Conservation (phyloP, 768 basidiomycete species). For the Trametes gibbosa region DNA sequence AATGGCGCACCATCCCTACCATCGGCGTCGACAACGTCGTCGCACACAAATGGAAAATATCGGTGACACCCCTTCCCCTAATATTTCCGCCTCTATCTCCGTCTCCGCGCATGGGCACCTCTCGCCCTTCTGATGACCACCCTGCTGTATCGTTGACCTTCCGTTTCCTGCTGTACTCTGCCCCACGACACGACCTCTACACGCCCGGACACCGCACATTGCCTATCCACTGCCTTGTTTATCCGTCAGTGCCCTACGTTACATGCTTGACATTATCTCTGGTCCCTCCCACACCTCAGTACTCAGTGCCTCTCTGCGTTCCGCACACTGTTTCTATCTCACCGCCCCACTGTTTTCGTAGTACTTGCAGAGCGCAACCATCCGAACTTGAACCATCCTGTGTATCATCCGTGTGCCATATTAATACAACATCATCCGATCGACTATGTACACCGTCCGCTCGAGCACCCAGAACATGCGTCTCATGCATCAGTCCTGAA, state of each 20-base stretch:
- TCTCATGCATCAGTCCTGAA: background rate
- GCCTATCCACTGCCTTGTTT: conserved; percentile 11
- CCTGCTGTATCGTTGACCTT: conserved; percentile 10
- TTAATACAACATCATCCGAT: conserved; percentile 19
- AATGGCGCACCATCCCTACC: conserved; percentile 17
- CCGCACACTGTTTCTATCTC: conserved; percentile 9
- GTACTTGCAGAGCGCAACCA: conserved; percentile 12
- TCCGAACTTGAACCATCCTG: background rate
- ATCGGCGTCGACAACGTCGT: conserved; percentile 22
- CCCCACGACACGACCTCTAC: background rate
- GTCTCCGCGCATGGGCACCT: background rate
- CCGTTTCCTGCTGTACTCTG: conserved; percentile 5
- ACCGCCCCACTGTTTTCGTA: conserved; percentile 17
- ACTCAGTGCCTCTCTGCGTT: conserved; percentile 4
- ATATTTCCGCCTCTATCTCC: background rate
- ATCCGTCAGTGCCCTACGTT: conserved; percentile 14
- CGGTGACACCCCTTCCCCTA: conserved; percentile 16
- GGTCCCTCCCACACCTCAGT: conserved; percentile 2
- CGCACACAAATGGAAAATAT: conserved; percentile 27
- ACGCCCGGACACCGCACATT: conserved; percentile 6
- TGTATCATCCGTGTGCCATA: conserved; percentile 19
- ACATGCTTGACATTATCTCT: conserved; percentile 7
- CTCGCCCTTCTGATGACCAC: background rate
- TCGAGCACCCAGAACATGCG: background rate
- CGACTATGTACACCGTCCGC: conserved; percentile 9